These are phyloP conservation scores for Hortaea werneckii DNA, from an alignment of 2,329 filamentous ascomycete species.

Conservation along the genomic window DNA sequence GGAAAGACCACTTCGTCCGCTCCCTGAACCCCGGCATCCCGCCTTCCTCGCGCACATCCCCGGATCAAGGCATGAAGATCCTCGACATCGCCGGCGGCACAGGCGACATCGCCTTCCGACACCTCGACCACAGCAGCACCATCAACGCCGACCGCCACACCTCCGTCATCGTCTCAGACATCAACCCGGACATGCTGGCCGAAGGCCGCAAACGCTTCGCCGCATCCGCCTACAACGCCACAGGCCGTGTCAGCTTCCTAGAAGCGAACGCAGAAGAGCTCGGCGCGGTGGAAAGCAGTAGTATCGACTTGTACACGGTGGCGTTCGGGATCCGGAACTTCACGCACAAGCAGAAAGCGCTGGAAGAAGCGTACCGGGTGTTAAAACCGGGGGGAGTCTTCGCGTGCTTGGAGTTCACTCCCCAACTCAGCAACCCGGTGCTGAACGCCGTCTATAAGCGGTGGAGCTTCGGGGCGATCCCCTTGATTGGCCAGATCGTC, in stretches of 20 bases:
- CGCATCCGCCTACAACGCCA: conserved; percentile 48
- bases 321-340: conserved; percentile 98
- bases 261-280: conserved; percentile 84
- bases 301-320: conserved; percentile 92
- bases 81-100: conserved; percentile 96
- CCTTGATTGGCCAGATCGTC: conserved; percentile 87
- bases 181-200: conserved; percentile 88
- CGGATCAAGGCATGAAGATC: conserved; percentile 54
- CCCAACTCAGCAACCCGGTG: conserved; percentile 63
- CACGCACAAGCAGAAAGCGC: conserved; percentile 74
- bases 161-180: conserved; percentile 84
- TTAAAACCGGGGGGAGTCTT: conserved; percentile 93
- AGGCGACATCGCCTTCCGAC: conserved; percentile 93
- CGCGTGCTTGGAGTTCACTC: conserved; percentile 86
- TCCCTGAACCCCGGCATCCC: conserved; percentile 70
- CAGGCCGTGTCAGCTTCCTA: conserved; percentile 56
- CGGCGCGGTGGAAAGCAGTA: conserved; percentile 52
- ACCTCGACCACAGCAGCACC: conserved; percentile 76
- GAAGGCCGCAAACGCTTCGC: conserved; percentile 75
- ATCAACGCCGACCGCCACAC: conserved; percentile 72
- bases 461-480: conserved; percentile 92
- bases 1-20: conserved; percentile 95
- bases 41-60: conserved; percentile 35
- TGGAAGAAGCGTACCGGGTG: conserved; percentile 76
- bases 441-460: conserved; percentile 84